Base-by-base conservation (phyloP, 805 yeast species). In the Wickerhamomyces hampshirensis region DNA sequence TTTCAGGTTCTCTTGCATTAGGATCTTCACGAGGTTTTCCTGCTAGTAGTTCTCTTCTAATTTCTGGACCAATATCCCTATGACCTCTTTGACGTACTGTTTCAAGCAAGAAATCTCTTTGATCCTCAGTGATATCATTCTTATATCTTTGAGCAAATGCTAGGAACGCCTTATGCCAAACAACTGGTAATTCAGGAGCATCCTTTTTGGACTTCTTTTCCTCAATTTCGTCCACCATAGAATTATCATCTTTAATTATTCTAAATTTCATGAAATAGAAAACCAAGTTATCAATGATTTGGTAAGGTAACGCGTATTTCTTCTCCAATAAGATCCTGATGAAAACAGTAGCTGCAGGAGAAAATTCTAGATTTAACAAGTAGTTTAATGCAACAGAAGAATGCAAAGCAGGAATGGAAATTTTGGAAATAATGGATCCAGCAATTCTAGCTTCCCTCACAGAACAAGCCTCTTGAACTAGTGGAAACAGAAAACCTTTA, bases 61-160 rank as follows among this genome's bases (percentile, higher is more conserved):
- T 87, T 59, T 91, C 98, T 3, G 95, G 95, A 3, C 96, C 89
- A 41, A 93, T 84, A 18, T 80, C 84, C 42, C 70, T 83, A 57
- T 93, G 99, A 34, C 80, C 81, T 63, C 96, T 83, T 57, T 82
- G 89, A 63, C 95, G 81, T 14, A 88, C 76, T 5, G 95, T 89
- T 51, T 91, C 97, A 57, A 93, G 65, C 42, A 93, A 66, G 62
- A 91, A 87, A 52, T 93, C 98, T 58, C 96, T 75, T 69, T 93
- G 99, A 58, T 93, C 99, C 51, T 87, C 96, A n/a, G 98, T 93
- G 40, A 93, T 86, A 68, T 93, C 98, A 56, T 93, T 91, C 61
- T 91, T 93, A 59, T 93, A 93, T 46, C 96, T 74, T 65, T 89
- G 97, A 24, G 97, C 95, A 66, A 93, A 93, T 2, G 93, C 82